Evolutionary conservation across 2,329 filamentous ascomycete genomes (phyloP).

Genomic region (Trichoderma pleuroti): DNA sequence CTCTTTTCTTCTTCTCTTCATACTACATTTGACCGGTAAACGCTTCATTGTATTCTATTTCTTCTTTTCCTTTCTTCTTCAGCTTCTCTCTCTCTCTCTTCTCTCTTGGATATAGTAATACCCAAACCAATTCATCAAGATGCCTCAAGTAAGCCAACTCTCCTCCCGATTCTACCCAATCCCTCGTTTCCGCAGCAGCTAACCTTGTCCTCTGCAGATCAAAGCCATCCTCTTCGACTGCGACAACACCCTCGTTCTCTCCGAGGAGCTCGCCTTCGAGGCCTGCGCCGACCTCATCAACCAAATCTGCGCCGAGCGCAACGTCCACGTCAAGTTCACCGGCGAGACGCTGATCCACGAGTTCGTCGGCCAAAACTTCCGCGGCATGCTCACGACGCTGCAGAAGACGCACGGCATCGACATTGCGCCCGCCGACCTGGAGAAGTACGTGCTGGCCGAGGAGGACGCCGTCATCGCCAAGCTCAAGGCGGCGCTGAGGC

Average conservation of each 20-base stretch:
- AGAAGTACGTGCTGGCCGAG: conserved; percentile 71
- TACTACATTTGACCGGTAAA: not conserved
- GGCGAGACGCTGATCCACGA: conserved; percentile 74
- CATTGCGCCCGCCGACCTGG: conserved; percentile 64
- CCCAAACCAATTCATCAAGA: conserved; percentile 25
- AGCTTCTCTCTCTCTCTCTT: not conserved
- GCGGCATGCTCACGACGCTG: conserved; percentile 78
- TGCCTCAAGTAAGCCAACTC: conserved; percentile 32
- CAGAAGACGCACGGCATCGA: conserved; percentile 72
- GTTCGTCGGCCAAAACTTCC: conserved; percentile 93
- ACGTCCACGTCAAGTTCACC: conserved; percentile 66
- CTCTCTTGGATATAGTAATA: not conserved
- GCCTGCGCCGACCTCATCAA: conserved; percentile 88
- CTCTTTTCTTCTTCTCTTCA: not conserved
- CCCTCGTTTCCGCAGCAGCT: not conserved
- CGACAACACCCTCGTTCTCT: conserved; percentile 91
- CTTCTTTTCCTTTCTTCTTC: conserved; percentile 16
- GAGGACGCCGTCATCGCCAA: conserved; percentile 81
- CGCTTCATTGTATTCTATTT: not conserved
- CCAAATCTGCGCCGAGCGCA: conserved; percentile 68
- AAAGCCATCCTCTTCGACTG: conserved; percentile 71
- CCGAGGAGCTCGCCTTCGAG: conserved; percentile 86
- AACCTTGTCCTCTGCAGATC: conserved; percentile 40
- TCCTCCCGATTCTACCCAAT: not conserved
- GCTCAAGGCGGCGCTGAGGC: conserved; percentile 62